These are phyloP conservation scores for Brassica cretica DNA, from an alignment of 345 rosid species.

Conservation along the genomic window DNA sequence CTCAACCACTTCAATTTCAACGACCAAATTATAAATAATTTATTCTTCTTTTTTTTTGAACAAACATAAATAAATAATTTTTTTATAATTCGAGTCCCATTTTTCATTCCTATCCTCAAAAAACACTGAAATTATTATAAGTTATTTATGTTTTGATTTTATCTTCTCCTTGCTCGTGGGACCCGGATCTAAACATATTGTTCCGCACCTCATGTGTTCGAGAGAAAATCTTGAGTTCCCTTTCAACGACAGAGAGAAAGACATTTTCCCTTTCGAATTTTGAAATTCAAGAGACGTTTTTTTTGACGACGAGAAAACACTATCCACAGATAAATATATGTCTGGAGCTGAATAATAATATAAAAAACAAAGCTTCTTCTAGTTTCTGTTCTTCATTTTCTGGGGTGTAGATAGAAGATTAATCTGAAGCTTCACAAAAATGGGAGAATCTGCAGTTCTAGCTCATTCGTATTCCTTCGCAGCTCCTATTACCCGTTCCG, in stretches of 20 bases:
- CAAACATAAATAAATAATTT: not conserved
- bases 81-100: constrained; percentile 1
- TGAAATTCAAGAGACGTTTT: constrained; percentile 33
- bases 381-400: not conserved
- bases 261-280: constrained; percentile 1
- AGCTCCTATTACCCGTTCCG: constrained; percentile 53
- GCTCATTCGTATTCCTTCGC: constrained; percentile 76
- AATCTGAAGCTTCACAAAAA: constrained; percentile 28
- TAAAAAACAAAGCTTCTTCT: not conserved
- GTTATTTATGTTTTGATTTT: constrained; percentile 20
- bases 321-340: not conserved
- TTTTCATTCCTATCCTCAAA: constrained; percentile 22
- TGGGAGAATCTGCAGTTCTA: constrained; percentile 86
- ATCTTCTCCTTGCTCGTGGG: constrained; percentile 33
- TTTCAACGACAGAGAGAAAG: constrained; percentile 34
- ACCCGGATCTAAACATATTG: constrained; percentile 40
- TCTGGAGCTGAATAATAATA: not conserved
- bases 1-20: constrained; percentile 37
- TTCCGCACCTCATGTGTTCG: constrained; percentile 26
- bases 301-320: constrained; percentile 27
- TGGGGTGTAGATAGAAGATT: constrained; percentile 11
- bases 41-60: not conserved
- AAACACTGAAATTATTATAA: not conserved
- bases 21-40: constrained; percentile 14
- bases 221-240: constrained; percentile 28